phyloP scores from a whole-genome alignment of 176 grass and related monocot species.

The Tillandsia leiboldiana region DNA sequence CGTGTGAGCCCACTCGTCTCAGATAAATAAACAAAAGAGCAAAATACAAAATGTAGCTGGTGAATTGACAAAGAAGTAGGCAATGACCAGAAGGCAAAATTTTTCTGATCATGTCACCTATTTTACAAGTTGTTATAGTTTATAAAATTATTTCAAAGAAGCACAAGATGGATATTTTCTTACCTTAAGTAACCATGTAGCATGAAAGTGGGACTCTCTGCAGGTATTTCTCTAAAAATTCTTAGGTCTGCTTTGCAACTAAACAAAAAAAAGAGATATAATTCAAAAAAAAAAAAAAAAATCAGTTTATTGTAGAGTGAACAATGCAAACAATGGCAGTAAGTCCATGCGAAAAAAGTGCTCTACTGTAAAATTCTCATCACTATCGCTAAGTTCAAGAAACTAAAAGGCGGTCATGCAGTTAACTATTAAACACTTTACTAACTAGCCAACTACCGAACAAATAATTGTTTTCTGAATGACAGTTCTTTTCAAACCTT shows the following conservation, averaged over 20 bases:
- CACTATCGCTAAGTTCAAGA: no score
- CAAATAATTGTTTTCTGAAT: no score
- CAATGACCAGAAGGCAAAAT: neutral
- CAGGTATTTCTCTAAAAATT: conserved; percentile 50
- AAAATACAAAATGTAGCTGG: no score
- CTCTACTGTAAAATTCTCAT: no score
- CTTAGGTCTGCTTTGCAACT: conserved; percentile 62
- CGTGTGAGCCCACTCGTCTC: no score
- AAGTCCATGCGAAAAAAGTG: no score
- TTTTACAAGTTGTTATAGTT: neutral
- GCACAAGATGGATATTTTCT: conserved; percentile 11
- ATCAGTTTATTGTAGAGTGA: neutral
- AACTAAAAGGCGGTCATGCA: no score
- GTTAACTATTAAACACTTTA: no score
- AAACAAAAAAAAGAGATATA: conserved; percentile 37
- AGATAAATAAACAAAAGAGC: no score
- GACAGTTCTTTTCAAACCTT: no score
- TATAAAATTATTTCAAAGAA: conserved; percentile 1
- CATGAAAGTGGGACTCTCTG: conserved; percentile 26
- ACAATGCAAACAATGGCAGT: neutral
- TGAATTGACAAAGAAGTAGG: neutral
- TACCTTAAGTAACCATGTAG: conserved; percentile 47
- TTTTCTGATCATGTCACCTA: neutral
- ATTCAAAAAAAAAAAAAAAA: neutral
- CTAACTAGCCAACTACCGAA: no score